Base-by-base conservation (phyloP, 2,329 filamentous ascomycete species). In the Aspergillus hortae region DNA sequence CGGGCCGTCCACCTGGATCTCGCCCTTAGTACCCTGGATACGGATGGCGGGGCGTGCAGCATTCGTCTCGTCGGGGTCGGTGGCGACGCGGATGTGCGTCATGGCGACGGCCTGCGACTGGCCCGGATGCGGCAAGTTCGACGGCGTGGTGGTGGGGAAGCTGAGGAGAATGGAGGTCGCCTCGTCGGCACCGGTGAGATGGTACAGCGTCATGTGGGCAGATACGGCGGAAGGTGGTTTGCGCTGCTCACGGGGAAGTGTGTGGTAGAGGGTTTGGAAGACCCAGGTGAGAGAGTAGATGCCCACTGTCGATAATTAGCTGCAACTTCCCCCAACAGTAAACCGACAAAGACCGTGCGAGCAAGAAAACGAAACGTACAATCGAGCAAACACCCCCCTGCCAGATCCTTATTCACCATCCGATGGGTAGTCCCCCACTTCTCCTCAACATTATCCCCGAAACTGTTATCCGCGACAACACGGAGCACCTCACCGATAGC, bases 261-360 rank as follows among this genome's bases (percentile, higher is more conserved):
- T 83, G 69, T 91, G 89, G 74, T 95, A 95, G 25, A 95, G 80
- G 42, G 87, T 87, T 73, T 95, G 90, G 80, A 92, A 95, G 46
- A 94, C 81, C 91, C 91, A 96, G 30, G 90, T 95, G 56, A 96
- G 74, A 44, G 89, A 84, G 76, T 96, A 96, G 70, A 96, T 88
- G 55, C 91, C 91, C 52, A 96, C 72, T 74, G 43, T 33, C n/a
- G 15, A 11, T 41, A 4, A 19, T 36, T 47, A 46, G 32, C 10
- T 44, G 23, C 1, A 5, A 23, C 5, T 17, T 23, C 4, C 21
- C 7, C 10, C 9, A 17, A 36, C 23, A 30, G 19, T 2, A n/a
- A 14, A 36, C 27, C 1, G 15, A 27, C 14, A 2, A 21, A 12
- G 14, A 21, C 47, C 49, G 15, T 25, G 42, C 23, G 4, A 38